Conservation (phyloP, 2,329 filamentous ascomycete species). For the Colletotrichum truncatum region DNA sequence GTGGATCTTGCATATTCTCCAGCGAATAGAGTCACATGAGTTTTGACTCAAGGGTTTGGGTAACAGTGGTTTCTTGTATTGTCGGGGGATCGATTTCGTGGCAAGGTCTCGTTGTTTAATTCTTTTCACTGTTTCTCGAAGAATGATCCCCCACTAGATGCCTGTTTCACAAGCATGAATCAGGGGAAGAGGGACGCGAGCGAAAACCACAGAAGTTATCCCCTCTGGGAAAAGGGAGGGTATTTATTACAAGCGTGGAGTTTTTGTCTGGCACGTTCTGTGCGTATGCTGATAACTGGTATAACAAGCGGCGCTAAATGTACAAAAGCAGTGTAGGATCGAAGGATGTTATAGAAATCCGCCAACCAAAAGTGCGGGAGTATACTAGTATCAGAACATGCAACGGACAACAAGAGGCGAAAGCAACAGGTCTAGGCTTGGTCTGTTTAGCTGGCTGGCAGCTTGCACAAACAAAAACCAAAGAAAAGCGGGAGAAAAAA, state of each 20-base stretch:
- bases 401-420: neutral
- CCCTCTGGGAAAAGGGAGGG: neutral
- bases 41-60: neutral
- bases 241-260: neutral
- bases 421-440: too few species aligned
- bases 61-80: neutral
- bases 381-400: neutral
- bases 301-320: neutral
- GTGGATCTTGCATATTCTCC: neutral
- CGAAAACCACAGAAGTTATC: neutral
- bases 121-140: too few species aligned
- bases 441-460: too few species aligned
- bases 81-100: neutral
- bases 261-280: too few species aligned
- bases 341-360: neutral
- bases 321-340: constrained; percentile 1
- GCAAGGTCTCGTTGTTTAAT: neutral
- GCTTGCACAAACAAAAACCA: too few species aligned
- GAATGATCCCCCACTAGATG: neutral
- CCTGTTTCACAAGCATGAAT: neutral
- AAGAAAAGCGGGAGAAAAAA: too few species aligned
- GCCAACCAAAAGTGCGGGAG: neutral
- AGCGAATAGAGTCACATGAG: neutral
- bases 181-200: neutral
- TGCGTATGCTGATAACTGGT: neutral